A percentile compares a stretch with the other conserved stretches of the same genome.
Conservation (phyloP, 176 grass and related monocot genomes). For the Bonia amplexicaulis region DNA sequence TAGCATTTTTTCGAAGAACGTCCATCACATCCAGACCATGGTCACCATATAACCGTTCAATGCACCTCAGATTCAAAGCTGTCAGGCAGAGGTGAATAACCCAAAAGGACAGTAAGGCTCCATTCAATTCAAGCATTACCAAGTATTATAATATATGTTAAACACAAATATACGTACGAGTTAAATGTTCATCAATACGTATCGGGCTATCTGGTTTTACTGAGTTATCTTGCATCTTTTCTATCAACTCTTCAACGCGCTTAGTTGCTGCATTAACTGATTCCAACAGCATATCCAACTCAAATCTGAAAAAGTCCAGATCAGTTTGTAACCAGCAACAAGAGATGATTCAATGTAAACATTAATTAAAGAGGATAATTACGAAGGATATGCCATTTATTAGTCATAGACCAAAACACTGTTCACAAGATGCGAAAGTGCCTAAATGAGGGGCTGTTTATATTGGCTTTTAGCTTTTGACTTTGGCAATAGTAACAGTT, state of each 20-base stretch:
- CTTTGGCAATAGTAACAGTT: no score
- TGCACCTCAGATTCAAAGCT: conserved; percentile 87
- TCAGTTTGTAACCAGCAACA: conserved; percentile 4
- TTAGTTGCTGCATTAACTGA: conserved; percentile 91
- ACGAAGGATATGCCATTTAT: background rate
- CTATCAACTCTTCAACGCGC: conserved; percentile 88
- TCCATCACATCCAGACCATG: conserved; percentile 97
- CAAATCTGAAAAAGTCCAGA: conserved; percentile 61
- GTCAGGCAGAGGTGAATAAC: conserved; percentile 7
- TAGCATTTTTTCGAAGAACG: conserved; percentile 76
- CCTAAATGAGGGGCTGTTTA: background rate
- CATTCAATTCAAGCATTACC: background rate
- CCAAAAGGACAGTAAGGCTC: conserved; percentile 27
- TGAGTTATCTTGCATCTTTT: conserved; percentile 96
- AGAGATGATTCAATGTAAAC: background rate
- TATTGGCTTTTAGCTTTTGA: no score
- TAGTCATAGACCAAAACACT: background rate
- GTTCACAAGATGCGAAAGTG: background rate
- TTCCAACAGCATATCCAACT: conserved; percentile 97
- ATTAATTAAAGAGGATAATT: conserved; percentile 1
- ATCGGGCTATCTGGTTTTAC: conserved; percentile 76
- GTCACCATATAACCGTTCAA: conserved; percentile 90
- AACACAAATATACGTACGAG: conserved; percentile 52
- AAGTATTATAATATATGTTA: background rate
- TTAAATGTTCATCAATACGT: conserved; percentile 74